Evolutionary conservation across 345 rosid species (phyloP).

Genomic region (Eucalyptus grandis): DNA sequence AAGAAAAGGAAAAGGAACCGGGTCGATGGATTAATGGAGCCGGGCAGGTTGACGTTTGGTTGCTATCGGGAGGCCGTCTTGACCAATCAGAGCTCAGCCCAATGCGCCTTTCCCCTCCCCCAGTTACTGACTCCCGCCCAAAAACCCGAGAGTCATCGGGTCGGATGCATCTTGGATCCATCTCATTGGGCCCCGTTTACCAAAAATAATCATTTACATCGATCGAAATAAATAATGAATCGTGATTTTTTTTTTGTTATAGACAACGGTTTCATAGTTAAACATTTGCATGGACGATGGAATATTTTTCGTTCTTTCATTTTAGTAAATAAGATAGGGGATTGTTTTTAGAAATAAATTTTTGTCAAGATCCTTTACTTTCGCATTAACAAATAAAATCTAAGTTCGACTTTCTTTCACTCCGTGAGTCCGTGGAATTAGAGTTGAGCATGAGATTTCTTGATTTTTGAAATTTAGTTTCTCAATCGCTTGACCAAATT

Average conservation of each 20-base stretch:
- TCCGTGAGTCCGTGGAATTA: rapidly evolving
- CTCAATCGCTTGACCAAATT: too few species aligned
- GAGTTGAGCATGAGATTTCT: too few species aligned
- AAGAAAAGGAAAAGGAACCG: neutral
- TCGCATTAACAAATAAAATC: too few species aligned
- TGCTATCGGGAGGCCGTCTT: neutral
- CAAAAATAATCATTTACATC: neutral
- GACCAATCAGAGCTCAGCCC: neutral
- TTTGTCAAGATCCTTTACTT: too few species aligned
- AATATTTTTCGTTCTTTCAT: rapidly evolving
- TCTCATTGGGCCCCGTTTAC: too few species aligned
- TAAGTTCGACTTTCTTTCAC: too few species aligned
- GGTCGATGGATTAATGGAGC: neutral
- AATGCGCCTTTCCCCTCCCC: neutral
- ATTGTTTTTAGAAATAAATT: too few species aligned
- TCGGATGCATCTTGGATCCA: neutral
- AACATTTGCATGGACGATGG: too few species aligned
- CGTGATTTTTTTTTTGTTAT: rapidly evolving
- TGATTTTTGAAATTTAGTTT: too few species aligned
- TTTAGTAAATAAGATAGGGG: too few species aligned
- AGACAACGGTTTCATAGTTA: too few species aligned
- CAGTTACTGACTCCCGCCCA: neutral
- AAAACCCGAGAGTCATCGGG: neutral
- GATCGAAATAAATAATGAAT: too few species aligned
- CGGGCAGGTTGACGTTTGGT: neutral